Conservation (phyloP, 768 basidiomycete genomes). For the Suillus discolor region DNA sequence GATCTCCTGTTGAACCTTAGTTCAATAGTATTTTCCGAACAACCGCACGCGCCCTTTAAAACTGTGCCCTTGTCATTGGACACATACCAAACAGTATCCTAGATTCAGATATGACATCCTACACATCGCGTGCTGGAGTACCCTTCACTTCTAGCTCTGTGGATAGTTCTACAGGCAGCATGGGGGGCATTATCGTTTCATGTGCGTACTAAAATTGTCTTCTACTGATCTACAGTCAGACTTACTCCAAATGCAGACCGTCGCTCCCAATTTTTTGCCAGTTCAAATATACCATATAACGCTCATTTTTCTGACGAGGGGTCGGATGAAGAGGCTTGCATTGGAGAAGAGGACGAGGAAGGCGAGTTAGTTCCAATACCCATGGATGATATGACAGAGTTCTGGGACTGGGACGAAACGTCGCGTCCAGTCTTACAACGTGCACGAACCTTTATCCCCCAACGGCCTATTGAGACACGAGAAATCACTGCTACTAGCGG, state of each 20-base stretch:
- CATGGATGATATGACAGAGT: conserved; percentile 19
- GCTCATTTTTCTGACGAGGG: conserved; percentile 45
- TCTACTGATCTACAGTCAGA: conserved; percentile 4
- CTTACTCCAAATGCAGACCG: conserved; percentile 48
- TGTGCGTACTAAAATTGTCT: conserved; percentile 42
- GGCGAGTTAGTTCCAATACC: conserved; percentile 2
- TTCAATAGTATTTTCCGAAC: too few relatives aligned
- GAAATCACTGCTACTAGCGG: background rate
- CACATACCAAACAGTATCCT: background rate
- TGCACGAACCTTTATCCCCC: conserved; percentile 1
- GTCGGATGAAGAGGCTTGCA: conserved; percentile 25
- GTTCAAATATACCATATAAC: conserved; percentile 56
- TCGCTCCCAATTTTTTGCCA: conserved; percentile 67
- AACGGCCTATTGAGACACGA: background rate
- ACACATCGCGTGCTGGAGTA: conserved; percentile 31
- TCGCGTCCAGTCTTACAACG: conserved; percentile 4
- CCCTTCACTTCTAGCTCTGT: conserved; percentile 48
- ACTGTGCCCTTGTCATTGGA: background rate
- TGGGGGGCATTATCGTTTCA: conserved; percentile 61
- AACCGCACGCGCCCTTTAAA: too few relatives aligned
- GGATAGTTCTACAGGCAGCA: conserved; percentile 46
- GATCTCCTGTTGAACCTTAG: background rate
- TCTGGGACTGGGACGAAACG: conserved; percentile 25
- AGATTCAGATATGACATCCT: conserved; percentile 45
- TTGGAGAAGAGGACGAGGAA: conserved; percentile 19